Conservation (phyloP, 2,329 filamentous ascomycete genomes). For the Ascochyta koolunga region DNA sequence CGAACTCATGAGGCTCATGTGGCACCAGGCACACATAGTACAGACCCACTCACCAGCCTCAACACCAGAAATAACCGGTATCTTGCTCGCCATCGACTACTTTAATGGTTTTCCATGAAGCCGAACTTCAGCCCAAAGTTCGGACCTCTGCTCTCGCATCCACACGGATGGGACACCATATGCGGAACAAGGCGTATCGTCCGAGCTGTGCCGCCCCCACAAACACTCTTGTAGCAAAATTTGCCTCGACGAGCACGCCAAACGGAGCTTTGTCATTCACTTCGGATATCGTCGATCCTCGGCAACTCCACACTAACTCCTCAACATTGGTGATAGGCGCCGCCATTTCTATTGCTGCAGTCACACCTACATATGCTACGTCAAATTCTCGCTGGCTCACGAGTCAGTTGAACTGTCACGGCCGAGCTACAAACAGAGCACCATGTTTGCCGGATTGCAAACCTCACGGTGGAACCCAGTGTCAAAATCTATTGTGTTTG, state of each 20-base stretch:
- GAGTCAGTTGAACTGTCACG: not conserved
- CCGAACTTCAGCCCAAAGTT: not conserved
- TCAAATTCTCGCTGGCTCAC: not conserved
- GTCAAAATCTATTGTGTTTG: not conserved
- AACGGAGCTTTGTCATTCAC: constrained; percentile 3
- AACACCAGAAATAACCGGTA: constrained; percentile 8
- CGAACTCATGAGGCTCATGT: not conserved
- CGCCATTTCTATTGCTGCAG: not conserved
- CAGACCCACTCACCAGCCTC: constrained; percentile 12
- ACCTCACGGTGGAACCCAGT: not conserved
- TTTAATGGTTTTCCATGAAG: no score
- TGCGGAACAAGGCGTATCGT: no score
- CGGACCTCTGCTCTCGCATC: no score
- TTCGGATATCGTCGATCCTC: not conserved
- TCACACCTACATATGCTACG: not conserved
- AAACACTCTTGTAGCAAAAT: no score
- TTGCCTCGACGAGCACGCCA: not conserved
- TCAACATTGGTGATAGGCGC: constrained; percentile 4
- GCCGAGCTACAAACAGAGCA: not conserved
- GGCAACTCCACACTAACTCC: not conserved
- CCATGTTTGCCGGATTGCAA: not conserved
- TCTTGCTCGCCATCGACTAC: not conserved
- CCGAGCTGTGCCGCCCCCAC: no score
- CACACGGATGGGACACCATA: no score
- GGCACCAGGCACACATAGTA: no score